A percentile compares a stretch with the other conserved stretches of the same genome.
Evolutionary conservation across 192 early-diverging fungal species (phyloP).

Genomic region (Backusella australiensis): DNA sequence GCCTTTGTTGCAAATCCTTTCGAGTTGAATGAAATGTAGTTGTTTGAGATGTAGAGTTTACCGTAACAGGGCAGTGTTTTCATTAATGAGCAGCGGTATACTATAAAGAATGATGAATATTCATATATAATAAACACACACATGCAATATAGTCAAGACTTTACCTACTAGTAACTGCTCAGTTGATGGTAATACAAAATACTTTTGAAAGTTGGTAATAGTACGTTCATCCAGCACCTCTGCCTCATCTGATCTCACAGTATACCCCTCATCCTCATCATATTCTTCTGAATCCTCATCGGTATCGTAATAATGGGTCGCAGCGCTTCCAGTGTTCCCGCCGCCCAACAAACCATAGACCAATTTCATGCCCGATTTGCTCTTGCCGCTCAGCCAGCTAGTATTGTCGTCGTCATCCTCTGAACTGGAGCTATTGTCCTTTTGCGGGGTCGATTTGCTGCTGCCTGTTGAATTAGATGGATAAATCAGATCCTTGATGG

Average conservation of each 20-base stretch:
- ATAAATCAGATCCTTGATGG: slow-evolving; percentile 20
- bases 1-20: slow-evolving; percentile 48
- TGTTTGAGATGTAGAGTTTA: slow-evolving; percentile 56
- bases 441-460: slow-evolving; percentile 1
- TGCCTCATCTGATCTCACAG: slow-evolving; percentile 11
- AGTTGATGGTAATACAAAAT: slow-evolving; percentile 55
- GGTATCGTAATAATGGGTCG: background rate
- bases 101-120: slow-evolving; percentile 5
- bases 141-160: too few species aligned
- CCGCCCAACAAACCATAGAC: slow-evolving; percentile 35
- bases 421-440: slow-evolving; percentile 17
- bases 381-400: slow-evolving; percentile 33
- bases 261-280: slow-evolving; percentile 13
- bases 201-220: slow-evolving; percentile 41
- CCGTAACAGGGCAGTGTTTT: slow-evolving; percentile 56
- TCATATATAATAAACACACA: too few species aligned
- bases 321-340: background rate
- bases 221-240: slow-evolving; percentile 23
- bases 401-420: slow-evolving; percentile 29
- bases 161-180: slow-evolving; percentile 54
- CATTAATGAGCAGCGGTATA: slow-evolving; percentile 49
- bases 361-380: slow-evolving; percentile 29
- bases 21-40: slow-evolving; percentile 64
- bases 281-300: slow-evolving; percentile 27
- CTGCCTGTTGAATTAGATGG: slow-evolving; percentile 11